A percentile compares a stretch with the other conserved stretches of the same genome.
These are phyloP conservation scores for Pichia sp. DNA, from an alignment of 1,139 yeast genomes.

Conservation along the genomic window DNA sequence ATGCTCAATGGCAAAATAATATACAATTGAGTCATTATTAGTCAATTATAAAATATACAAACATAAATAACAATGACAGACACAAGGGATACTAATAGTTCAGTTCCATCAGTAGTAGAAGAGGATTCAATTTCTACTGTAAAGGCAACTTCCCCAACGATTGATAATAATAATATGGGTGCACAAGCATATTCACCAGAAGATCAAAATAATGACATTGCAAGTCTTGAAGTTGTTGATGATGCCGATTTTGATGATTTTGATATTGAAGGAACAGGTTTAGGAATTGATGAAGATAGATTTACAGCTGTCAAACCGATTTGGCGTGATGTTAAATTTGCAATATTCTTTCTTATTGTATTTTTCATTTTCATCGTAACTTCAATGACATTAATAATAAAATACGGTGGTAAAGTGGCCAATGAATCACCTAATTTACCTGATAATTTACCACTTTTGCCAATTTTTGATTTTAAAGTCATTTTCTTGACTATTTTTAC, in stretches of 20 bases:
- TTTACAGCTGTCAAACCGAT: conserved; percentile 62
- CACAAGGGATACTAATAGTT: no score
- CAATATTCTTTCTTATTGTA: conserved; percentile 55
- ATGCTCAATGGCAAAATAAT: no score
- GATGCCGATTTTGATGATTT: not conserved
- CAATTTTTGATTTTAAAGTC: conserved; percentile 6
- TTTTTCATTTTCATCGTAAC: conserved; percentile 70
- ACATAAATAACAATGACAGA: no score
- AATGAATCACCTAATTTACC: conserved; percentile 37
- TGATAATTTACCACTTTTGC: not conserved
- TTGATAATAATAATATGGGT: not conserved
- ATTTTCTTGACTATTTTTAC: conserved; percentile 65
- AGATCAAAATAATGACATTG: conserved; percentile 1
- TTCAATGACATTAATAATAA: conserved; percentile 55
- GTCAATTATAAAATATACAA: no score
- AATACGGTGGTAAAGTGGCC: conserved; percentile 46
- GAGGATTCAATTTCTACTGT: not conserved
- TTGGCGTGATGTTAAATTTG: conserved; percentile 71
- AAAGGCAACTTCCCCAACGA: not conserved
- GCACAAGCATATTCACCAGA: conserved; percentile 17
- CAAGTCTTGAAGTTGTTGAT: not conserved
- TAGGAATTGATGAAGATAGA: conserved; percentile 39
- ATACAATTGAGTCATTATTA: no score
- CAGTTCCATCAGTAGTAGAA: not conserved
- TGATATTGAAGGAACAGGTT: conserved; percentile 5